Evolutionary conservation across 768 basidiomycete genomes (phyloP).

Genomic region (Rhizopogon rudus): DNA sequence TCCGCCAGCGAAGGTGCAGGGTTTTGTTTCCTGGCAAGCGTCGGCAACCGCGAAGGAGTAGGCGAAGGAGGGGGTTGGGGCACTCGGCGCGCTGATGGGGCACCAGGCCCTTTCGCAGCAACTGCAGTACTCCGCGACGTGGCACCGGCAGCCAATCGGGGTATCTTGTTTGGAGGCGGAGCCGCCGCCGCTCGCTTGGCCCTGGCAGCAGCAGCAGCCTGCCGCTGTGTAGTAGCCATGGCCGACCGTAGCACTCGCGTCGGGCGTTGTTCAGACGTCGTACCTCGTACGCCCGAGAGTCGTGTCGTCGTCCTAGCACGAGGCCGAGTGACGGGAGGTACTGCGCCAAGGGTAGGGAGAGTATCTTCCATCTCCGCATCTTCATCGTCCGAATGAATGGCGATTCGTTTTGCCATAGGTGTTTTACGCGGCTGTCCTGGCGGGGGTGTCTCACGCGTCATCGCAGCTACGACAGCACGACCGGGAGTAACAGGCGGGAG

Average conservation of each 20-base stretch:
- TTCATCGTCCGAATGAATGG: conserved; percentile 66
- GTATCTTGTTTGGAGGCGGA: conserved; percentile 62
- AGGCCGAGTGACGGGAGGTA: conserved; percentile 33
- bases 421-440: conserved; percentile 88
- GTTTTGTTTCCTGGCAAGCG: conserved; percentile 52
- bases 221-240: conserved; percentile 48
- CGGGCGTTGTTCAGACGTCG: conserved; percentile 69
- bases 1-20: conserved; percentile 40
- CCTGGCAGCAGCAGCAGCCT: conserved; percentile 34
- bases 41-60: conserved; percentile 74
- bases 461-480: conserved; percentile 63
- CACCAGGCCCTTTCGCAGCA: conserved; percentile 26
- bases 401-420: conserved; percentile 67
- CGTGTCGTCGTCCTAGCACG: conserved; percentile 34
- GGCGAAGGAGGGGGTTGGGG: conserved; percentile 56
- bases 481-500: conserved; percentile 80
- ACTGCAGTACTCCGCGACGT: conserved; percentile 45
- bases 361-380: conserved; percentile 54
- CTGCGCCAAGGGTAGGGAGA: conserved; percentile 56
- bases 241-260: conserved; percentile 72
- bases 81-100: conserved; percentile 30
- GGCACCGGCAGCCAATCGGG: conserved; percentile 52
- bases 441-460: conserved; percentile 66
- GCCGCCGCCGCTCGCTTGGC: conserved; percentile 36
- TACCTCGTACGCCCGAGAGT: conserved; percentile 40